These are phyloP conservation scores for Boletus edulis DNA, from an alignment of 768 basidiomycete genomes.

Conservation along the genomic window DNA sequence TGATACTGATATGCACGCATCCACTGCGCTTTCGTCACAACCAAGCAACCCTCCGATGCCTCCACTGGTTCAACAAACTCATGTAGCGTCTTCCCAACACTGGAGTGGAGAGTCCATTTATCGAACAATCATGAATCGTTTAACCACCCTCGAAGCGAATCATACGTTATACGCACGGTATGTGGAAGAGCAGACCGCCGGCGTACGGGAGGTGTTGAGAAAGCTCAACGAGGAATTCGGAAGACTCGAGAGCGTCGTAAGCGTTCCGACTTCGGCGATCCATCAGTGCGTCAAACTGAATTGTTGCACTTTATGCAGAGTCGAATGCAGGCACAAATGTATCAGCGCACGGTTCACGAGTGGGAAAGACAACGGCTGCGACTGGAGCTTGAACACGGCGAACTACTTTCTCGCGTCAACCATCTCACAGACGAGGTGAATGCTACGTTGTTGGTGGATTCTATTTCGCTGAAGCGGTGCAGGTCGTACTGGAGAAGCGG, in stretches of 20 bases:
- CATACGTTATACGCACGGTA: constrained; percentile 82
- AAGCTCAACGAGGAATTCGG: constrained; percentile 78
- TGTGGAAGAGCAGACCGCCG: constrained; percentile 83
- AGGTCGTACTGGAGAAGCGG: constrained; percentile 88
- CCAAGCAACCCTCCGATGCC: constrained; percentile 1
- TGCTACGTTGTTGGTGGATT: not conserved
- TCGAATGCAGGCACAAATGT: constrained; percentile 65
- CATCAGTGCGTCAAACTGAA: not conserved
- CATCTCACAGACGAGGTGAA: constrained; percentile 78
- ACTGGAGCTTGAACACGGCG: constrained; percentile 68
- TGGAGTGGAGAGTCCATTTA: constrained; percentile 85
- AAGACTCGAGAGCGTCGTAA: constrained; percentile 69
- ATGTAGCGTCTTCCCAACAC: constrained; percentile 8
- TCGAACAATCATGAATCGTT: constrained; percentile 91
- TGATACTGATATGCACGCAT: constrained; percentile 2
- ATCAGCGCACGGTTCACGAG: constrained; percentile 61
- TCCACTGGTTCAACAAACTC: constrained; percentile 4
- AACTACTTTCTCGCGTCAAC: constrained; percentile 67
- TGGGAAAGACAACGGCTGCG: constrained; percentile 66
- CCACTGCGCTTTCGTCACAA: constrained; percentile 2
- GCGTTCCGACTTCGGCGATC: constrained; percentile 24
- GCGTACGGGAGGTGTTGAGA: constrained; percentile 70
- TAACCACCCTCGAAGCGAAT: constrained; percentile 81
- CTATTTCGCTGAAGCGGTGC: not conserved
- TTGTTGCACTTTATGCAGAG: constrained; percentile 39